Evolutionary conservation across 768 basidiomycete genomes (phyloP).

Genomic region (Trametes maxima): DNA sequence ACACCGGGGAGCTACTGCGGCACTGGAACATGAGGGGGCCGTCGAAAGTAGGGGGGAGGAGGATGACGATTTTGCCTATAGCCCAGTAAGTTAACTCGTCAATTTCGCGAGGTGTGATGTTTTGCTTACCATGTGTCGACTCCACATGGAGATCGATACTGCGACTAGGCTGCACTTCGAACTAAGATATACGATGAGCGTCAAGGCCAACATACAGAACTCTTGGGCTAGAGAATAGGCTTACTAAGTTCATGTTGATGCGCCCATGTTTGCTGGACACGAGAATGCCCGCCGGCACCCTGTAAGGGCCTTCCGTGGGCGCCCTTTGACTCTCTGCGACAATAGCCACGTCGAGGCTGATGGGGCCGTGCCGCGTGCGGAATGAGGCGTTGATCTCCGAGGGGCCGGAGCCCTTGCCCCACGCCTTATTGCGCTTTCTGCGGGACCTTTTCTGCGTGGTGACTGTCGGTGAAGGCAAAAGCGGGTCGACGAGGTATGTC

Average conservation of each 20-base stretch:
- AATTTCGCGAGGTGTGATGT: neutral
- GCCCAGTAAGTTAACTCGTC: neutral
- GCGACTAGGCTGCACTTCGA: conserved; percentile 14
- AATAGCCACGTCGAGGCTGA: conserved; percentile 29
- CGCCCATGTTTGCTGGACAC: conserved; percentile 25
- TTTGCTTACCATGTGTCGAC: conserved; percentile 5
- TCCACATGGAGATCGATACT: conserved; percentile 21
- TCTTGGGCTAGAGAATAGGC: neutral
- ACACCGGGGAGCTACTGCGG: conserved; percentile 4
- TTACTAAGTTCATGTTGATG: conserved; percentile 28
- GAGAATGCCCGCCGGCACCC: conserved; percentile 17
- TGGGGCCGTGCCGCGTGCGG: conserved; percentile 28
- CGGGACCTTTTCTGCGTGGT: neutral
- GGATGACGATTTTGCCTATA: conserved; percentile 18
- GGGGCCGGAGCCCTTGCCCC: conserved; percentile 3
- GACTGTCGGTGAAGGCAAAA: neutral
- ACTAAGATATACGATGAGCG: neutral
- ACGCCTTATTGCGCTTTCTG: neutral
- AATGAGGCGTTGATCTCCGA: conserved; percentile 28
- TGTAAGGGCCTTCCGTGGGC: conserved; percentile 2
- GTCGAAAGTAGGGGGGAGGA: conserved; percentile 26
- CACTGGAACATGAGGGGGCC: conserved; percentile 22
- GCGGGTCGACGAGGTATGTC: conserved; percentile 23
- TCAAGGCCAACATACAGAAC: no score
- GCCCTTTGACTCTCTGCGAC: conserved; percentile 4